These are phyloP conservation scores for Trichoderma polysporum DNA, from an alignment of 2,329 filamentous ascomycete species.

Conservation along the genomic window DNA sequence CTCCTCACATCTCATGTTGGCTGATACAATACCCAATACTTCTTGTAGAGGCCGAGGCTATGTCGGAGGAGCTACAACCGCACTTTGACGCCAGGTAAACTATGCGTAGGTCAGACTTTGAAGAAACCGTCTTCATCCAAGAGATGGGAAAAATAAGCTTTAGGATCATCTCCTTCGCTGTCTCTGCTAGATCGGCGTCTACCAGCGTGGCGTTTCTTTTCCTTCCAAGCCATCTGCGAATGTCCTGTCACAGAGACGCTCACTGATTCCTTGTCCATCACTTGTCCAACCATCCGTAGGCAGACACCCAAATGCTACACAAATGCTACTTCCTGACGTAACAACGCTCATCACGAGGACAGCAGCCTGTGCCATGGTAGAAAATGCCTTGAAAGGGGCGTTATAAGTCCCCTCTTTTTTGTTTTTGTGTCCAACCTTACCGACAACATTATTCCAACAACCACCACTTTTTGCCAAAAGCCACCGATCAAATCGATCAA, in stretches of 20 bases:
- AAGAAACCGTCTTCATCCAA: background rate
- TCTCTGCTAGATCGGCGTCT: background rate
- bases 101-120: background rate
- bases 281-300: background rate
- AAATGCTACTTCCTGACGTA: conserved; percentile 18
- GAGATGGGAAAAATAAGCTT: background rate
- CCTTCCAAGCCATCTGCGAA: background rate
- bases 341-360: conserved; percentile 18
- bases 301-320: conserved; percentile 11
- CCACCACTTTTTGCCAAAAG: background rate
- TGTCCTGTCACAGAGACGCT: conserved; percentile 10
- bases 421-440: background rate
- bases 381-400: background rate
- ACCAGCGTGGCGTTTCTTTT: background rate
- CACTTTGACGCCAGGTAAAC: background rate
- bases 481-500: no score
- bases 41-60: background rate
- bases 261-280: background rate
- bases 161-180: background rate
- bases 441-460: background rate
- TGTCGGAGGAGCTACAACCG: background rate
- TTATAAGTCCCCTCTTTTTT: conserved; percentile 9
- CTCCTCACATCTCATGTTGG: background rate
- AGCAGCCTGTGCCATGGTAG: conserved; percentile 1
- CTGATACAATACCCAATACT: background rate